Percentiles rank a stretch among this genome's conserved stretches.
These are phyloP conservation scores for Extremus antarcticus DNA, from an alignment of 495 filamentous ascomycete genomes.

Conservation along the genomic window DNA sequence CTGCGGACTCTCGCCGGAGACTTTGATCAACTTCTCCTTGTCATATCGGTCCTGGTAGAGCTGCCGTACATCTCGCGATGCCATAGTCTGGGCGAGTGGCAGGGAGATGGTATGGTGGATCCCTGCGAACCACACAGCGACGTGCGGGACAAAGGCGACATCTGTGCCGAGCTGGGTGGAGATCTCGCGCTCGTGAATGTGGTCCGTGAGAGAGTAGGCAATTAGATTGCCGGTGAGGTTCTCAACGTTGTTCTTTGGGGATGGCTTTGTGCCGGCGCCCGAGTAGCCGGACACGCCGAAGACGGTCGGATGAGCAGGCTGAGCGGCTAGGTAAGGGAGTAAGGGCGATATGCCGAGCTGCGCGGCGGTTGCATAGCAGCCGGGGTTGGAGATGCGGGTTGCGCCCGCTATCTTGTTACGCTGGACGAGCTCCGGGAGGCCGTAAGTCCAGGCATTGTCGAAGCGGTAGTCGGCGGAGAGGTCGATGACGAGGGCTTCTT, in stretches of 20 bases:
- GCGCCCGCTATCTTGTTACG: slow-evolving; percentile 69
- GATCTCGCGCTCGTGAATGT: slow-evolving; percentile 94
- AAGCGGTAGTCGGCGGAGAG: slow-evolving; percentile 94
- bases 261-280: slow-evolving; percentile 91
- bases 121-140: slow-evolving; percentile 95
- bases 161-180: slow-evolving; percentile 61
- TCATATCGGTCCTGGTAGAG: slow-evolving; percentile 94
- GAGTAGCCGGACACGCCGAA: slow-evolving; percentile 96
- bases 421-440: slow-evolving; percentile 78
- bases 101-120: slow-evolving; percentile 88
- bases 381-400: slow-evolving; percentile 84
- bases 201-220: slow-evolving; percentile 84
- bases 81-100: slow-evolving; percentile 73
- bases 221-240: slow-evolving; percentile 82
- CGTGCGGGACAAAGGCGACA: slow-evolving; percentile 87
- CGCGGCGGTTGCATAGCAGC: slow-evolving; percentile 94
- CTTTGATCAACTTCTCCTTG: slow-evolving; percentile 86
- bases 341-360: slow-evolving; percentile 84
- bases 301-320: slow-evolving; percentile 61
- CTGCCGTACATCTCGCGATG: slow-evolving; percentile 81
- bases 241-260: slow-evolving; percentile 89
- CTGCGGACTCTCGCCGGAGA: slow-evolving; percentile 73
- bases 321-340: slow-evolving; percentile 53
- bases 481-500: slow-evolving; percentile 78
- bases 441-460: slow-evolving; percentile 83